These are phyloP conservation scores for Diaporthe ampelina DNA, from an alignment of 2,329 filamentous ascomycete genomes.

Conservation along the genomic window DNA sequence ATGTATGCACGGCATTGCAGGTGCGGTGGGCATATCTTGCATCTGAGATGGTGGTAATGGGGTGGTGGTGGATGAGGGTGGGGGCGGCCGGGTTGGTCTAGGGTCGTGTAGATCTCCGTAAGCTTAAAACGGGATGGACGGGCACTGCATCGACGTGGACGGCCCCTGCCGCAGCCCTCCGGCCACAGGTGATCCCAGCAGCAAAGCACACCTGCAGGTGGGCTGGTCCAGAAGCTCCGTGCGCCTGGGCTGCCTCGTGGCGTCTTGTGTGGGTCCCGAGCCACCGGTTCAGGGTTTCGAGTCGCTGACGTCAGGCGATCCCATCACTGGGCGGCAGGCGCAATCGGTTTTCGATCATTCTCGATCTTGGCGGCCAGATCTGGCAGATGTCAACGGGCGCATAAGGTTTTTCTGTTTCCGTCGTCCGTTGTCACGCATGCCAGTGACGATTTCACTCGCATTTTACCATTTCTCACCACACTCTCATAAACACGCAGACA, in stretches of 20 bases:
- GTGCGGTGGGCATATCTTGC: not conserved
- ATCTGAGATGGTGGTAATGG: not conserved
- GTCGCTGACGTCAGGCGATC: conserved; percentile 28
- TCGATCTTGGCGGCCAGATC: conserved; percentile 19
- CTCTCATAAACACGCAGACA: no score
- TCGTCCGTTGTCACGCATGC: no score
- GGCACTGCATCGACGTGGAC: not conserved
- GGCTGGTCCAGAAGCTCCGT: not conserved
- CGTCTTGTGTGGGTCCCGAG: conserved; percentile 19
- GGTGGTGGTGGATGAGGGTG: conserved; percentile 1
- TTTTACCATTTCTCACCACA: not conserved
- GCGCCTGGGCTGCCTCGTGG: not conserved
- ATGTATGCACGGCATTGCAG: not conserved
- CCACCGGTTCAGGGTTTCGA: conserved; percentile 5
- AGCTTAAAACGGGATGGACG: conserved; percentile 34
- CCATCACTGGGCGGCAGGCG: not conserved
- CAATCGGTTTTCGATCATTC: not conserved
- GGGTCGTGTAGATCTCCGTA: not conserved
- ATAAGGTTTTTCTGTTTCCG: conserved; percentile 3
- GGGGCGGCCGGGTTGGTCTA: conserved; percentile 20
- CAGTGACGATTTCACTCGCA: no score
- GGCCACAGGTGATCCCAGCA: not conserved
- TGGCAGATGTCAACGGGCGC: not conserved
- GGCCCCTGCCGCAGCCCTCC: not conserved
- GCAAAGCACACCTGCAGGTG: not conserved